Percentiles rank a stretch among this genome's conserved stretches.
phyloP scores from a whole-genome alignment of 768 basidiomycete genomes.

The Harrya chromipes region DNA sequence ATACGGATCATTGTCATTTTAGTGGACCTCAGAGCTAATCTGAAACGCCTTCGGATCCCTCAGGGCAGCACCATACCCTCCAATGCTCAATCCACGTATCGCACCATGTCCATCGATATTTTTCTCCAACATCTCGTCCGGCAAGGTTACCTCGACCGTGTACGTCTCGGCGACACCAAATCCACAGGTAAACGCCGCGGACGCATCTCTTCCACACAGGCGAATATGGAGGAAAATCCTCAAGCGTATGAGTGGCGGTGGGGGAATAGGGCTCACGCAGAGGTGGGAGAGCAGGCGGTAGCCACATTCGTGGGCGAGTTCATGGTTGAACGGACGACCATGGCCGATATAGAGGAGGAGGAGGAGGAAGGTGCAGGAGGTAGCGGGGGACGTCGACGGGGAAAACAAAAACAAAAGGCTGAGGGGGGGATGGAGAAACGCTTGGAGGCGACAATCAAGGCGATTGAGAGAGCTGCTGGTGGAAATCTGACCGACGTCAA shows the following conservation, averaged over 20 bases:
- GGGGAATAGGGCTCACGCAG: constrained; percentile 76
- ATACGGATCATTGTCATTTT: neutral
- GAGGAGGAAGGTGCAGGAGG: constrained; percentile 9
- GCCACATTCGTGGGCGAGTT: constrained; percentile 78
- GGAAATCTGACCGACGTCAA: constrained; percentile 45
- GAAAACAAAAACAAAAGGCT: constrained; percentile 18
- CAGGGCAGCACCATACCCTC: constrained; percentile 48
- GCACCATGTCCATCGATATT: constrained; percentile 54
- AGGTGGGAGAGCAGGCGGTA: constrained; percentile 77
- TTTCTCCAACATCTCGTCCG: constrained; percentile 62
- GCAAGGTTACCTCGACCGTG: constrained; percentile 78
- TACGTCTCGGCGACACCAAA: constrained; percentile 49
- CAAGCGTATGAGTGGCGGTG: constrained; percentile 71
- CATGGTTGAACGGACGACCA: constrained; percentile 43
- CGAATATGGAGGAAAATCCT: constrained; percentile 24
- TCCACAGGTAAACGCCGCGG: constrained; percentile 51
- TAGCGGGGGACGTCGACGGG: constrained; percentile 5
- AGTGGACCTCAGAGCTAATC: constrained; percentile 72
- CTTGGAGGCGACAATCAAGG: constrained; percentile 34
- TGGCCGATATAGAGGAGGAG: constrained; percentile 18
- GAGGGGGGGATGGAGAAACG: constrained; percentile 15
- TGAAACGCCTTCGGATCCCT: constrained; percentile 68
- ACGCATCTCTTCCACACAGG: constrained; percentile 45
- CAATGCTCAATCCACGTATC: constrained; percentile 48
- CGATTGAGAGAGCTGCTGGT: constrained; percentile 56